Conservation (phyloP, 441 rosid genomes). For the Dalechampia spathulata region DNA sequence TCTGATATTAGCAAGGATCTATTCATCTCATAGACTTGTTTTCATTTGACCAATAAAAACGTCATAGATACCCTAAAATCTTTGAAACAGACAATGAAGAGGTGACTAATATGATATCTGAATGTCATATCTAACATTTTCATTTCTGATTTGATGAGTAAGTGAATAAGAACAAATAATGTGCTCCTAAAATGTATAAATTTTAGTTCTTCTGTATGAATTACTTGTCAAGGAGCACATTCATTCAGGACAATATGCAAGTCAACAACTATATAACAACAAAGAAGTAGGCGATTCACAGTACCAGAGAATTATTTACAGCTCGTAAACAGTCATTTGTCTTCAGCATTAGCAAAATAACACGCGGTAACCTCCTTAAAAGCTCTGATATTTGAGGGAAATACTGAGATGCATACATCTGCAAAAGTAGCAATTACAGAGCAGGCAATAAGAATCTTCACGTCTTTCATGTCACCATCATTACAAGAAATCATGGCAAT, state of each 20-base stretch:
- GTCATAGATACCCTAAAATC: no score
- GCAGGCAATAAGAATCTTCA: slow-evolving; percentile 1
- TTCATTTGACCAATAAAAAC: no score
- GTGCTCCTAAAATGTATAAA: no score
- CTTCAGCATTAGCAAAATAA: slow-evolving; percentile 81
- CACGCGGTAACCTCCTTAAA: slow-evolving; percentile 85
- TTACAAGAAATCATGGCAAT: not conserved
- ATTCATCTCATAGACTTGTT: no score
- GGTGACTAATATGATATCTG: no score
- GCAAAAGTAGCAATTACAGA: slow-evolving; percentile 14
- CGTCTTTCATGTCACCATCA: not conserved
- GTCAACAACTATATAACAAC: not conserved
- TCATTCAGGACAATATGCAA: not conserved
- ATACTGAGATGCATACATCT: slow-evolving; percentile 91
- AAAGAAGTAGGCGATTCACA: slow-evolving; percentile 4
- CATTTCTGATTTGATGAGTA: no score
- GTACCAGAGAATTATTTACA: slow-evolving; percentile 74
- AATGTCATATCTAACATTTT: no score
- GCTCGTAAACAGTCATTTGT: slow-evolving; percentile 93
- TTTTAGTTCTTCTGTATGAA: not conserved
- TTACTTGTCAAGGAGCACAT: no score
- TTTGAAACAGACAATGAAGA: no score
- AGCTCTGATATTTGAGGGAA: slow-evolving; percentile 89
- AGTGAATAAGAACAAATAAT: no score
- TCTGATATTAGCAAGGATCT: no score